Percentiles rank a stretch among this genome's conserved stretches.
Evolutionary conservation across 306 rosid genomes (phyloP).

Genomic region (Dalbergia oliveri): DNA sequence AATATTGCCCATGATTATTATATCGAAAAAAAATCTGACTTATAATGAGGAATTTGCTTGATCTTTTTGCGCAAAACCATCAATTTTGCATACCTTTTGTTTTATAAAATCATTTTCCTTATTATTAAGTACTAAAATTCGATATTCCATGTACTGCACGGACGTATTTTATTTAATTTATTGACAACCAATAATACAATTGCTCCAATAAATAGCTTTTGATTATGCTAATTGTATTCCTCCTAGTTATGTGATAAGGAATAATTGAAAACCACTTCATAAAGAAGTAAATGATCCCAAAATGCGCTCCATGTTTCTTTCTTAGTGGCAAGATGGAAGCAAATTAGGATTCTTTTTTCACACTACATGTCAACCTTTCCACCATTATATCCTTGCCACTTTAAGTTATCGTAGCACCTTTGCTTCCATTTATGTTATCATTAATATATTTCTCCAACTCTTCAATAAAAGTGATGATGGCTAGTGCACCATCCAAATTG

Average conservation of each 20-base stretch:
- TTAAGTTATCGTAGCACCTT: slow-evolving; percentile 3
- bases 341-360: slow-evolving; percentile 41
- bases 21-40: no score
- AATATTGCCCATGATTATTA: no score
- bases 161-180: neutral
- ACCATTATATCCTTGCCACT: slow-evolving; percentile 27
- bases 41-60: neutral
- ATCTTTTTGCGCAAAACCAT: neutral
- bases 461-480: slow-evolving; percentile 21
- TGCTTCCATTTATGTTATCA: slow-evolving; percentile 33
- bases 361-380: slow-evolving; percentile 40
- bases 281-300: slow-evolving; percentile 30
- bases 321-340: slow-evolving; percentile 42
- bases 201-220: slow-evolving; percentile 24
- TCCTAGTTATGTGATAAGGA: slow-evolving; percentile 29
- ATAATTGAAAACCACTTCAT: slow-evolving; percentile 17
- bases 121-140: neutral
- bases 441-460: neutral
- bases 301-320: slow-evolving; percentile 57
- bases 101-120: neutral
- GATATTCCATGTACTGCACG: neutral
- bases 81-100: neutral
- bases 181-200: neutral
- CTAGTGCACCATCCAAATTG: slow-evolving; percentile 47
- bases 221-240: slow-evolving; percentile 28